phyloP scores from a whole-genome alignment of 2,329 filamentous ascomycete species.

The Aspergillus fischeri region DNA sequence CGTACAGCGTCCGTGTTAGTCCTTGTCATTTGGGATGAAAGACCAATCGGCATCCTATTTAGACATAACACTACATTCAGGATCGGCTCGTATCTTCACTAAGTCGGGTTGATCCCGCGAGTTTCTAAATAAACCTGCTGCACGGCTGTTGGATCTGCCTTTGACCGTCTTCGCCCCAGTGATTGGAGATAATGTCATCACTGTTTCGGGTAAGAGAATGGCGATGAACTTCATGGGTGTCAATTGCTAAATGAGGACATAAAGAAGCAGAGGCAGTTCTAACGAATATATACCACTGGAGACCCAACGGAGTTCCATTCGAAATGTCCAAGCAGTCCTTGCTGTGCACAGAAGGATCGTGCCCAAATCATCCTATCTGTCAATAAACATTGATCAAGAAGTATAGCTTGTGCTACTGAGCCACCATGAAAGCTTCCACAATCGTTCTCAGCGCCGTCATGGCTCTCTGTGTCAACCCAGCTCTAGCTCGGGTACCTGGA shows the following conservation, averaged over 20 bases:
- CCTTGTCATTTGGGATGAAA: not conserved
- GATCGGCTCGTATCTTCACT: not conserved
- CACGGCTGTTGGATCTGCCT: not conserved
- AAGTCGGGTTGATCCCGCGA: not conserved
- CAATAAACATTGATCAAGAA: not conserved
- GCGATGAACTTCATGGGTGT: not conserved
- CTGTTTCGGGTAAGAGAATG: not conserved
- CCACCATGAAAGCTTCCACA: conserved; percentile 26
- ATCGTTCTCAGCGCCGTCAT: conserved; percentile 20
- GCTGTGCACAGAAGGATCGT: not conserved
- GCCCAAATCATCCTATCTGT: not conserved
- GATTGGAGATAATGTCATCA: not conserved
- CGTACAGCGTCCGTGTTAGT: not conserved
- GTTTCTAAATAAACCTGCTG: not conserved
- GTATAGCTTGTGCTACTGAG: not conserved
- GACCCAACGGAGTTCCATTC: not conserved
- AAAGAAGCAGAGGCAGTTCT: not conserved
- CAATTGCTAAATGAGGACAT: not conserved
- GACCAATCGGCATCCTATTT: not conserved
- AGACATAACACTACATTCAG: not conserved
- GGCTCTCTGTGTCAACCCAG: conserved; percentile 20
- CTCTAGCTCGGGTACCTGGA: conserved; percentile 17
- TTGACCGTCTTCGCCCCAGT: not conserved
- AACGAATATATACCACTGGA: not conserved
- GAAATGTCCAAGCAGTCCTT: not conserved